phyloP scores from a whole-genome alignment of 306 rosid genomes.

The Cucurbita pepo region DNA sequence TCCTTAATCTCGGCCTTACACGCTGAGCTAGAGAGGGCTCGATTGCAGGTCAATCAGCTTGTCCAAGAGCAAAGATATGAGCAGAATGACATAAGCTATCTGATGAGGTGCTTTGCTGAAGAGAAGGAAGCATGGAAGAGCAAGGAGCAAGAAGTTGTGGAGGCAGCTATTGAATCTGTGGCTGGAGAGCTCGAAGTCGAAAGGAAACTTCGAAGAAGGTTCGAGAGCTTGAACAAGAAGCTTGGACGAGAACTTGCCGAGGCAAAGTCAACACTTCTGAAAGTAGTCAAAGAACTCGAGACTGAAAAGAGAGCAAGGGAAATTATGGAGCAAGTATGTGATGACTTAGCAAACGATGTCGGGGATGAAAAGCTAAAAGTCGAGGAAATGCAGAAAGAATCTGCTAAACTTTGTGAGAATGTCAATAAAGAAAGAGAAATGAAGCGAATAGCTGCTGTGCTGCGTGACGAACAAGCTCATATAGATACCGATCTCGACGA shows the following conservation, averaged over 20 bases:
- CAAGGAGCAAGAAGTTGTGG: constrained; percentile 69
- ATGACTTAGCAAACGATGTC: constrained; percentile 63
- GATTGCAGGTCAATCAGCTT: constrained; percentile 76
- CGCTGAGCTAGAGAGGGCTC: constrained; percentile 89
- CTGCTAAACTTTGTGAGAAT: constrained; percentile 43
- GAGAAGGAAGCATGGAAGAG: constrained; percentile 90
- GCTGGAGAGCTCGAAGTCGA: constrained; percentile 86
- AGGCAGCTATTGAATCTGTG: constrained; percentile 93
- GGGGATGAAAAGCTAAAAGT: constrained; percentile 51
- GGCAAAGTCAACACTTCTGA: constrained; percentile 72
- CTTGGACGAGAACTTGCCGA: constrained; percentile 82
- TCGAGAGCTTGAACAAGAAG: constrained; percentile 89
- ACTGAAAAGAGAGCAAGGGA: constrained; percentile 91
- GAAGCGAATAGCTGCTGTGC: constrained; percentile 50
- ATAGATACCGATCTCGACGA: constrained; percentile 59
- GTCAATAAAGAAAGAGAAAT: constrained; percentile 65
- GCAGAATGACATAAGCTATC: constrained; percentile 57
- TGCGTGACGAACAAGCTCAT: constrained; percentile 66
- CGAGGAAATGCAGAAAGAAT: constrained; percentile 40
- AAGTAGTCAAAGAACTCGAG: constrained; percentile 74
- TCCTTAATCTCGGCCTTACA: constrained; percentile 81
- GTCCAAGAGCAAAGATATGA: constrained; percentile 83
- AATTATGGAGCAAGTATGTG: constrained; percentile 68
- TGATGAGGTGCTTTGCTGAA: constrained; percentile 83
- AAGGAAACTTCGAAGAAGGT: constrained; percentile 69